Evolutionary conservation across 2,329 filamentous ascomycete genomes (phyloP), one percentile per base, ranked within the genome.

Genomic region (Talaromyces sp.): DNA sequence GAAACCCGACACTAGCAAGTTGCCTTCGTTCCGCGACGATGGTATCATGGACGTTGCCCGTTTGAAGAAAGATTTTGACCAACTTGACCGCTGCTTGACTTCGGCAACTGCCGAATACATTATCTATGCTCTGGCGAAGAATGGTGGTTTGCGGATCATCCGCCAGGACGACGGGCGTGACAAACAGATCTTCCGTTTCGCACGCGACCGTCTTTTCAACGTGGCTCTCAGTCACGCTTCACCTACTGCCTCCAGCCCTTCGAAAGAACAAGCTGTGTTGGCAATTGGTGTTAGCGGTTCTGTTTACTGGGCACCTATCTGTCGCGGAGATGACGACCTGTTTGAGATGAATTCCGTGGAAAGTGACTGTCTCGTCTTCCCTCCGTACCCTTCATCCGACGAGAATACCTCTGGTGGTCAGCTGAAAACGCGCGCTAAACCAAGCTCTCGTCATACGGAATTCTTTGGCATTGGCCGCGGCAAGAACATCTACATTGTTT

Each of bases 11-110:
- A 55, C 69, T 43, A 68, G 67, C 74, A 82, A 70, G 71, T 75
- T 77, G 81, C 86, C 72, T 80, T 86, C 61, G 74, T 81, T 98
- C 73, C 87, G 89, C 41, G 86, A 91, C 60, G 89, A 93, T 66
- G 84, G 88, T 50, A 87, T 96, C 68, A 90, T 96, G 81, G 91
- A 96, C 68, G 95, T 99, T 71, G 93, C 95, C 56, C 86, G 92
- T 61, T 82, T 98, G 65, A 96, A 96, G 82, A 98, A 98, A 78
- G 92, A 96, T 5, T 98, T 98, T 69, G 95, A 99, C 71, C 95
- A 98, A 77, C 88, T 97, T 64, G 95, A 99, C 72, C 90, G 96
- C 65, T 96, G 93, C 64, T 83, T 99, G 32, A 93, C 93, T 55
- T 89, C 93, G 5, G 93, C 93, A 19, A 93, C 91, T 27, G 88